Base-by-base conservation (phyloP, 257 asterid species). In the Solanum bulbocastanum region DNA sequence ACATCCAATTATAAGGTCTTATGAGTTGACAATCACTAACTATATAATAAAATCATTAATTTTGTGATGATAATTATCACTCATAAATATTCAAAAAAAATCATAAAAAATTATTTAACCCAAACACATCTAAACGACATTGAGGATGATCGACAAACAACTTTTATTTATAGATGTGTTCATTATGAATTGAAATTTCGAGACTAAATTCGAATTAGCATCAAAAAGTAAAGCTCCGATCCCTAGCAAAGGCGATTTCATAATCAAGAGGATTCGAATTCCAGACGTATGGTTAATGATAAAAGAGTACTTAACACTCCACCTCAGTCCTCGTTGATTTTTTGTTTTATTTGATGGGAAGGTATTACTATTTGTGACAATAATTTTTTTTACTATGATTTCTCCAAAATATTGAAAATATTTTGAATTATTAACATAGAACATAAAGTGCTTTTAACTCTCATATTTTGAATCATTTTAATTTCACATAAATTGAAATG, bases 1-100 rank as follows among this genome's bases (percentile, higher is more conserved):
- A 8, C 90, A 40, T 52, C 89, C 86, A 87, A 84, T 85, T 22
- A 72, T 82, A 72, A 35, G 62, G 56, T 89, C 91, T 78, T 65
- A 16, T 49, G 83, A 65, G 86, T 75, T 83, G 56, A 78, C 82
- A 68, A 82, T 71, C 30, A 33, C 71, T 27, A 52, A 72, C 69
- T 83, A 52, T 37, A 27, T 69, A 69, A 35, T 3, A 46, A 42
- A 44, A 60, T 40, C 18, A 79, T 27, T 32, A 7, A 32, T 71
- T 72, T 35, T 33, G 25, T 33, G 40, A 16, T 23, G 81, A 66
- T 85, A 68, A 68, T 30, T 66, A 66, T 66, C 74, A 66, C 74
- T 13, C 36, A 65, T n/a, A 25, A 25, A 66, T 66, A 25, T 25
- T 66, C 8, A 18, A 46, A 46, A 36, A 52, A 1, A 12, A n/a